Percentiles rank a stretch among this genome's conserved stretches.
These are phyloP conservation scores for Cucurbita moschata DNA, from an alignment of 306 rosid genomes.

Conservation along the genomic window DNA sequence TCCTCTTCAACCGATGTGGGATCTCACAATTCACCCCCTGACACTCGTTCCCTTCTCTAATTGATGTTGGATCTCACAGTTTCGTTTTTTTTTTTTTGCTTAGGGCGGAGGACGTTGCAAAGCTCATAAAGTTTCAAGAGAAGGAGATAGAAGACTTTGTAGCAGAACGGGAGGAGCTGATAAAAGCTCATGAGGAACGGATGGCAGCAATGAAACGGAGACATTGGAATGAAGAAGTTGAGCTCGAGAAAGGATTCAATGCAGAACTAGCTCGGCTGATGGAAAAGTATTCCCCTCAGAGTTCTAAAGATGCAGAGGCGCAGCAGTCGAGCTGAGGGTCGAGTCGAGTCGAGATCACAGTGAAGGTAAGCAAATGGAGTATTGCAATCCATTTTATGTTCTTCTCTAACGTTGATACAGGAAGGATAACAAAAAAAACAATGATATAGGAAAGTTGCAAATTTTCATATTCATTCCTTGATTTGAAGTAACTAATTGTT, in stretches of 20 bases:
- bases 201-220: constrained; percentile 28
- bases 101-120: constrained; percentile 32
- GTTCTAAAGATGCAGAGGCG: neutral
- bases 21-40: too few species aligned
- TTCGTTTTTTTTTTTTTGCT: neutral
- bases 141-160: constrained; percentile 47
- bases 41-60: too few species aligned
- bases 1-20: too few species aligned
- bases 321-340: neutral
- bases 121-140: constrained; percentile 47
- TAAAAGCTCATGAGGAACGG: constrained; percentile 26
- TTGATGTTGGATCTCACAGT: too few species aligned
- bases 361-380: neutral
- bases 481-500: too few species aligned
- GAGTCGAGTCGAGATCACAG: neutral
- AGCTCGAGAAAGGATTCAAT: constrained; percentile 36
- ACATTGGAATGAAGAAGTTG: constrained; percentile 54
- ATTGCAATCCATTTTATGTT: too few species aligned
- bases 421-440: too few species aligned
- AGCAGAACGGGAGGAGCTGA: constrained; percentile 31
- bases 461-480: too few species aligned
- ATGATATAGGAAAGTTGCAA: too few species aligned
- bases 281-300: constrained; percentile 38
- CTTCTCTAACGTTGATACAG: too few species aligned
- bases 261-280: constrained; percentile 32